Evolutionary conservation across 257 asterid species (phyloP), one percentile per base, ranked within the genome.

Genomic region (Thymus mandschuricus): DNA sequence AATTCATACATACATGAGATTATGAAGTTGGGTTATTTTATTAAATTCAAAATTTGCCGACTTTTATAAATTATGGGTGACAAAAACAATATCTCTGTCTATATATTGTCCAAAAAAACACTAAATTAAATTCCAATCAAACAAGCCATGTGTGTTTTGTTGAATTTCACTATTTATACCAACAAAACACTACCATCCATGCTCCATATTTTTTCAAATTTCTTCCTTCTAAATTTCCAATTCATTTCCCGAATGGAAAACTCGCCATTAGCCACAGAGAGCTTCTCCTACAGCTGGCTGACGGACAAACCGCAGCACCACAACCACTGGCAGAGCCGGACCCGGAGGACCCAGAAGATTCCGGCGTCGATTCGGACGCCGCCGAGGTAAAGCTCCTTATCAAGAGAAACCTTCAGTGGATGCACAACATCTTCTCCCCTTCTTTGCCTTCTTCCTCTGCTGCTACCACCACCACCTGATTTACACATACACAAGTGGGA

Each of bases 201-300:
- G 5, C 59, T 27, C 34, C 59, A 13, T 4, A 4, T 48, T 49
- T 15, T 52, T 15, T 15, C 28, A 1, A 2, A n/a, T 15, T 27
- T 29, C 35, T 3, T 10, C 34, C 34, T 54, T 54, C 60, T 21
- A 1, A 52, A 27, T 15, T 50, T n/a, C 27, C 0, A n/a, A 10
- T 44, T 1, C 49, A 21, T 21, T 38, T 31, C 64, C 69, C 46
- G 55, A 2, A 86, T 86, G 89, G 89, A 84, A 67, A 82, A 82
- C 74, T 68, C 41, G 41, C 41, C 41, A 38, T 38, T 84, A 57
- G 85, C 89, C 79, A 82, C 86, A 51, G 89, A 86, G 21, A 86
- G 92, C 30, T 86, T 86, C 51, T 86, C 92, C 2, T 82, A 82
- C 83, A 82, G 87, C 61, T 86, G 92, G 92, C 72, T 86, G 35